phyloP scores from a whole-genome alignment of 257 asterid species.

The Henckelia pumila region DNA sequence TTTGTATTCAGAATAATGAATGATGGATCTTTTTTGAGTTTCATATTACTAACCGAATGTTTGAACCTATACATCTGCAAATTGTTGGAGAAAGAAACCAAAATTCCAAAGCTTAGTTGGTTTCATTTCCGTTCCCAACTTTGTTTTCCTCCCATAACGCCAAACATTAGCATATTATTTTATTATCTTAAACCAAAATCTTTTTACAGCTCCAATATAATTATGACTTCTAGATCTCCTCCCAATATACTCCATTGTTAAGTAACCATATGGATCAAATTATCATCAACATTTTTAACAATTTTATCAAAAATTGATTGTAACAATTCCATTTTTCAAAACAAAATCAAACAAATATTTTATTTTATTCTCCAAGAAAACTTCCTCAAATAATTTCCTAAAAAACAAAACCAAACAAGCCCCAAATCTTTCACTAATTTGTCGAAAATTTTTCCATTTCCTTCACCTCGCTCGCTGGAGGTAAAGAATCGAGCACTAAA shows the following conservation, averaged over 20 bases:
- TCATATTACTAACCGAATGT: neutral
- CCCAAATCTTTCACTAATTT: neutral
- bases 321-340: neutral
- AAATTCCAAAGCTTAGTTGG: neutral
- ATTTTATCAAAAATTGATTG: neutral
- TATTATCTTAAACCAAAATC: neutral
- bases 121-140: neutral
- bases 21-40: neutral
- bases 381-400: neutral
- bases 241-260: neutral
- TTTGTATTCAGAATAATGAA: constrained; percentile 13
- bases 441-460: neutral
- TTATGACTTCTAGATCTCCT: neutral
- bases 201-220: neutral
- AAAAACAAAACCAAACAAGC: neutral
- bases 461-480: neutral
- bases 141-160: neutral
- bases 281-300: neutral
- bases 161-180: neutral
- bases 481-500: neutral
- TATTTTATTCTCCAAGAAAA: no score
- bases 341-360: neutral
- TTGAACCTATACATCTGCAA: neutral
- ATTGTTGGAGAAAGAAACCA: neutral
- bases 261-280: neutral